Conservation (phyloP, 169 alveolate genomes). For the Blepharisma undulans region DNA sequence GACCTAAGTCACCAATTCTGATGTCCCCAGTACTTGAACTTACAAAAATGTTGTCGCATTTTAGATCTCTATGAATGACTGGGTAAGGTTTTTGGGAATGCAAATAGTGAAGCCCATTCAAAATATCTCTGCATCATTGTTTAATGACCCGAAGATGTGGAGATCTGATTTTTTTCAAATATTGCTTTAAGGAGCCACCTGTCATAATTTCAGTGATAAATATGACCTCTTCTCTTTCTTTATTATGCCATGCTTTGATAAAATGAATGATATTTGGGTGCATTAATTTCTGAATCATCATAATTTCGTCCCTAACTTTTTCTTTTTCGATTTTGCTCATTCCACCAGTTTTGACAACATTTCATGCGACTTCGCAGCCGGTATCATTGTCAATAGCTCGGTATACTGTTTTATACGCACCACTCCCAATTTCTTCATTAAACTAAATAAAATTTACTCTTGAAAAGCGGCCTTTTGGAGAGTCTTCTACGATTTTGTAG, state of each 20-base stretch:
- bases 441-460: conserved; percentile 51
- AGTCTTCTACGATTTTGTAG: conserved; percentile 55
- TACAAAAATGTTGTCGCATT: conserved; percentile 91
- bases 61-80: conserved; percentile 91
- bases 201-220: conserved; percentile 90
- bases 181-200: conserved; percentile 87
- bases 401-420: conserved; percentile 88
- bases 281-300: conserved; percentile 76
- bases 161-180: conserved; percentile 71
- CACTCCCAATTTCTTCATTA: conserved; percentile 87
- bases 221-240: conserved; percentile 79
- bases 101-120: conserved; percentile 86
- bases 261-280: conserved; percentile 88
- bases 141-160: conserved; percentile 87
- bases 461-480: conserved; percentile 80
- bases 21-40: conserved; percentile 88
- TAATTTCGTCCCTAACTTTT: conserved; percentile 81
- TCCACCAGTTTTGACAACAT: conserved; percentile 79
- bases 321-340: conserved; percentile 63
- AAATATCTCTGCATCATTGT: conserved; percentile 88
- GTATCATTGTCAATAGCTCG: conserved; percentile 89
- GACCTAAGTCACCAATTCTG: conserved; percentile 84
- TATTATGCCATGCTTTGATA: conserved; percentile 88
- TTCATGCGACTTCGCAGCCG: conserved; percentile 92
- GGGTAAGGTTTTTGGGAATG: conserved; percentile 88